Evolutionary conservation across 495 filamentous ascomycete species (phyloP).

Genomic region (Annulohypoxylon bovei): DNA sequence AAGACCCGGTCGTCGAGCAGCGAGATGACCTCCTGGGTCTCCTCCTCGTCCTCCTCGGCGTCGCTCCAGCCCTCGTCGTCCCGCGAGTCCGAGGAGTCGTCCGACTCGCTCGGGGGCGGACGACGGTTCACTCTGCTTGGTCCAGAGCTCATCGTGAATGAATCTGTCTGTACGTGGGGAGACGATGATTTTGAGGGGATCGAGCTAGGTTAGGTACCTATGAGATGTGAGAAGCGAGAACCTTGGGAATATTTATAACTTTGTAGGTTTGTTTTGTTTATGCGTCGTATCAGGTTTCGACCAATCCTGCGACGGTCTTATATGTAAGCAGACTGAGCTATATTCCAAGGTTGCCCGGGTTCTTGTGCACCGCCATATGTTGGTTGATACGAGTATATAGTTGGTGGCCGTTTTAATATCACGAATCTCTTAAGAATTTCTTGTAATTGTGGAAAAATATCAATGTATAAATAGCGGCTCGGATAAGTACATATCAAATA

Average conservation of each 20-base stretch:
- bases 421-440: constrained; percentile 36
- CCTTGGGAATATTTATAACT: not conserved
- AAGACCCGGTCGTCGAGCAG: constrained; percentile 76
- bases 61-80: constrained; percentile 83
- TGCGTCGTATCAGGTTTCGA: not conserved
- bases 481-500: constrained; percentile 42
- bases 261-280: not conserved
- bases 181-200: not conserved
- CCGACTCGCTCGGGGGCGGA: constrained; percentile 35
- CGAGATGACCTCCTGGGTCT: constrained; percentile 69
- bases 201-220: too few species aligned
- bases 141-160: constrained; percentile 32
- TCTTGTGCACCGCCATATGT: constrained; percentile 7
- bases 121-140: constrained; percentile 6
- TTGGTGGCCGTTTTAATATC: constrained; percentile 31
- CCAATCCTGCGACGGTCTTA: not conserved
- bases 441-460: constrained; percentile 38
- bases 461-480: constrained; percentile 19
- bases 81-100: constrained; percentile 42
- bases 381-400: too few species aligned
- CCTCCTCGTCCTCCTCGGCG: constrained; percentile 69
- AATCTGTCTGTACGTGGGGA: not conserved
- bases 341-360: constrained; percentile 5
- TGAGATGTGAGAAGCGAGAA: not conserved
- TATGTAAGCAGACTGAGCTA: constrained; percentile 30